Percentiles rank a stretch among this genome's conserved stretches.
These are phyloP conservation scores for Geranium incanum DNA, from an alignment of 441 rosid genomes.

Conservation along the genomic window DNA sequence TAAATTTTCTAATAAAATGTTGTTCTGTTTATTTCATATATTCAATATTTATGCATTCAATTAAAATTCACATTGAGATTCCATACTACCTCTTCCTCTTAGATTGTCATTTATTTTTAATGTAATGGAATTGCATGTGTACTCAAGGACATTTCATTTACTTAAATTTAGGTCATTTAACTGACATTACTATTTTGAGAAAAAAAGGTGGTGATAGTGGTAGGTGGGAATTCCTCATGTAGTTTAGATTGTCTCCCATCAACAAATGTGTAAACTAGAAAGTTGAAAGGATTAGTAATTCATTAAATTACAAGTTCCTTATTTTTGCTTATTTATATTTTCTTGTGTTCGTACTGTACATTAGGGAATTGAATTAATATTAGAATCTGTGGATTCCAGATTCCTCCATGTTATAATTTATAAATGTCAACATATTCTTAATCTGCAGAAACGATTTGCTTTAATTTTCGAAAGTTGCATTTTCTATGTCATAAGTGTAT, in stretches of 20 bases:
- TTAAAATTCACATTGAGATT: not conserved
- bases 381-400: not conserved
- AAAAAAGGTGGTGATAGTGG: not conserved
- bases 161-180: not conserved
- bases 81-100: not conserved
- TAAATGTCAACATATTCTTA: not conserved
- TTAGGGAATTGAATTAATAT: not conserved
- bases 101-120: not conserved
- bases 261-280: not conserved
- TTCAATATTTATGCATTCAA: not conserved
- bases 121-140: not conserved
- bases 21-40: not conserved
- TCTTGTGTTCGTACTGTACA: not conserved
- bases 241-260: not conserved
- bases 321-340: not conserved
- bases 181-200: not conserved
- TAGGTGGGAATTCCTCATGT: not conserved
- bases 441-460: not conserved
- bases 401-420: not conserved
- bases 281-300: not conserved
- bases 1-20: not conserved
- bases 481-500: not conserved
- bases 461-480: not conserved
- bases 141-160: not conserved
- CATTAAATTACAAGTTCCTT: not conserved